Evolutionary conservation across 352 stramenopile species (phyloP).

Genomic region (Globisporangium middletonii): DNA sequence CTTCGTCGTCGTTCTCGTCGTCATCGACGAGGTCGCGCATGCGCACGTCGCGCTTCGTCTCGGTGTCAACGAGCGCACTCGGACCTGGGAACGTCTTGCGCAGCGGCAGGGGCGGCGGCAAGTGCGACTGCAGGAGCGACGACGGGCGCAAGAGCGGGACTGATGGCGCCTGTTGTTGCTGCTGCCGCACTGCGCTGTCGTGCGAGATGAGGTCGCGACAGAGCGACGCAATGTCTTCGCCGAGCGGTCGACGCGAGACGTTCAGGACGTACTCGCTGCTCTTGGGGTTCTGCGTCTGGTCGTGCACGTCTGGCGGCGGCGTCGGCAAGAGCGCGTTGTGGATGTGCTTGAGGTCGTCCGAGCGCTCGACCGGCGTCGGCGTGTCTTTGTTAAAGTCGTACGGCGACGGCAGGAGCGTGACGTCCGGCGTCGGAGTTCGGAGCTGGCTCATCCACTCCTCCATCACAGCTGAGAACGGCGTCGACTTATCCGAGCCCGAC

Average conservation of each 20-base stretch:
- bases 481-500: conserved; percentile 20
- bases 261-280: conserved; percentile 48
- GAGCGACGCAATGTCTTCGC: conserved; percentile 76
- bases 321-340: conserved; percentile 72
- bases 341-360: conserved; percentile 64
- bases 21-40: conserved; percentile 6
- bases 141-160: too few species aligned
- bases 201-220: conserved; percentile 74
- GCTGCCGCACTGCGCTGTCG: conserved; percentile 22
- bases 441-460: conserved; percentile 79
- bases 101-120: not conserved
- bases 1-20: conserved; percentile 13
- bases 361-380: conserved; percentile 64
- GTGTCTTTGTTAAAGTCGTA: conserved; percentile 77
- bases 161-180: too few species aligned
- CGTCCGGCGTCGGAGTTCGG: conserved; percentile 69
- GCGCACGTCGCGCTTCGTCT: conserved; percentile 10
- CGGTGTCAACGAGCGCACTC: conserved; percentile 5
- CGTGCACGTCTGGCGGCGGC: conserved; percentile 49
- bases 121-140: not conserved
- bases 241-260: conserved; percentile 38
- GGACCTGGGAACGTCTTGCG: conserved; percentile 12
- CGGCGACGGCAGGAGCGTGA: conserved; percentile 71
- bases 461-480: conserved; percentile 65
- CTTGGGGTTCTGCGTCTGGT: conserved; percentile 57